phyloP scores from a whole-genome alignment of 306 rosid species.

The Malus sieversii region DNA sequence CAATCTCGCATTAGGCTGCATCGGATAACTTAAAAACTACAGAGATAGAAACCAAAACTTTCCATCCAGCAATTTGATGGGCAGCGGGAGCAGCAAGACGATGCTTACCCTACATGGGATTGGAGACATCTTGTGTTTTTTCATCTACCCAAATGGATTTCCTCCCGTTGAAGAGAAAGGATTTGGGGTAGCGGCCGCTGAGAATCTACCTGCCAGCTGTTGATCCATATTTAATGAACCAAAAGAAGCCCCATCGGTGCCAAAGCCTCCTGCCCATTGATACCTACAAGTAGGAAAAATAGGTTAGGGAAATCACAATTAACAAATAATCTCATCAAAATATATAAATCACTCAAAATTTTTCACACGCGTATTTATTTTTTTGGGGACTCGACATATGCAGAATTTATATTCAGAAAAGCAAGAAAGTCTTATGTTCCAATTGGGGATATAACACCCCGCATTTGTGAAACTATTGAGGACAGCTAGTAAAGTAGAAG shows the following conservation, averaged over 20 bases:
- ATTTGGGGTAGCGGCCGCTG: conserved; percentile 46
- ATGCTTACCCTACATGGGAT: conserved; percentile 36
- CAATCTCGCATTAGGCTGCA: conserved; percentile 23
- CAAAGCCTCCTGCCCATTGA: conserved; percentile 46
- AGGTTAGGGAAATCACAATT: not conserved
- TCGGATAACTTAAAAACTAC: conserved; percentile 8
- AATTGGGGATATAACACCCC: not conserved
- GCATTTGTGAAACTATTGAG: not conserved
- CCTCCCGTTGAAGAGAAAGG: conserved; percentile 52
- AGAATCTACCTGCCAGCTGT: conserved; percentile 41
- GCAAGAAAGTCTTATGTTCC: not conserved
- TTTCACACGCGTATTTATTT: not conserved
- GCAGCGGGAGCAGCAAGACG: conserved; percentile 28
- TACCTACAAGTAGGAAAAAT: conserved; percentile 37
- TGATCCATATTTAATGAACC: conserved; percentile 53
- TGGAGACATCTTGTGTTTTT: conserved; percentile 1
- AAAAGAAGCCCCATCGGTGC: conserved; percentile 38
- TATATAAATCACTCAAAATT: not conserved
- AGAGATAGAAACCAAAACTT: conserved; percentile 34
- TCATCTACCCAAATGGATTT: conserved; percentile 73
- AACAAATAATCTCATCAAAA: not conserved
- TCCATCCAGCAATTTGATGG: conserved; percentile 39
- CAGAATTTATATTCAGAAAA: not conserved
- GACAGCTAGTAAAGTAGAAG: not conserved
- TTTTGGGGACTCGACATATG: not conserved